Base-by-base conservation (phyloP, 1,284 basidiomycete genomes). In the Tilletia walkeri region DNA sequence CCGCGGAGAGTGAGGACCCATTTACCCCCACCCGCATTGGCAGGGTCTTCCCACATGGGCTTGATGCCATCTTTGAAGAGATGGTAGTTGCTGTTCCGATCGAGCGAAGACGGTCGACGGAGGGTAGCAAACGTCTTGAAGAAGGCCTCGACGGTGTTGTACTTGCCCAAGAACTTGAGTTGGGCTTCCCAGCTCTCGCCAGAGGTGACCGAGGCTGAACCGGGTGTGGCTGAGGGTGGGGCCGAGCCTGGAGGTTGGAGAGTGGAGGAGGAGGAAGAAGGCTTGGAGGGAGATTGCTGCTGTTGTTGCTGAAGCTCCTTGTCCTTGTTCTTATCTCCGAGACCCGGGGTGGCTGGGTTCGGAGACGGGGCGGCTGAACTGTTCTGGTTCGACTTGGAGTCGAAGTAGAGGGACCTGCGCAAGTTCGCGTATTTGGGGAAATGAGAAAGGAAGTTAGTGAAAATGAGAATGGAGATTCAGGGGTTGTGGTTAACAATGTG, bases 81-180 rank as follows among this genome's bases (percentile, higher is more conserved):
- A 82, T 96, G 94, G 81, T 95, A 95, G 85, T 94, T 95, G 49
- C 91, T 90, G 84, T 93, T 92, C 76, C 89, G 89, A 76, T 93
- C 91, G 49, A 96, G 88, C 76, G 89, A 89, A 65, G 92, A 93
- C 1, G 94, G 94, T 1, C 91, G 90, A 84, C 93, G 92, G 72
- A 95, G 88, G 89, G 94, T 95, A 85, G 95, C 94, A 86, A 95
- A 92, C 85, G 93, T 92, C n/a, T 91, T 88, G 81, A 93, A 94
- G 86, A 94, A 96, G 36, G 89, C 88, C 84, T 96, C 92, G 69
- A 96, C 85, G 75, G 81, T 63, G 9, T 71, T 54, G 70, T 78
- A 83, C 30, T 72, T 63, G 49, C 83, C 84, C 47, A 78, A 65
- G 34, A 73, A 74, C 59, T 75, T 78, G 14, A 81, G 73, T 38